Evolutionary conservation across 2,329 filamentous ascomycete genomes (phyloP), one percentile per base, ranked within the genome.

Genomic region (Scedosporium boydii): DNA sequence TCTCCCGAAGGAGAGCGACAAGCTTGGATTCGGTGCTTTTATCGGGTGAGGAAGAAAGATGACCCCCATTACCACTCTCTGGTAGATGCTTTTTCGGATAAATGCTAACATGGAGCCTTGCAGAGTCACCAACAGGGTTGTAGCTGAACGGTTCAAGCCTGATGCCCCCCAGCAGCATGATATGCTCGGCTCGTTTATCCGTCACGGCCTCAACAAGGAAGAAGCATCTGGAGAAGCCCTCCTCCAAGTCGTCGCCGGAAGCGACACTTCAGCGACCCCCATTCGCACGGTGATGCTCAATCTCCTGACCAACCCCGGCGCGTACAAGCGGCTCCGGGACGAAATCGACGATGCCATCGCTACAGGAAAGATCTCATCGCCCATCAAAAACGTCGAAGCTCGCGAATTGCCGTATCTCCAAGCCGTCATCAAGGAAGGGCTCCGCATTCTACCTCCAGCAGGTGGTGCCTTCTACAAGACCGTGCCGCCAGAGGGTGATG

Each of bases 241-340:
- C 2, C 70, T 67, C 29, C 72, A 73, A 26, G 69, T 74, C 27
- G 67, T 77, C 6, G 74, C 73, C 3, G 75, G 74, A 34, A 70
- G 71, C 18, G 76, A 77, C 18, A 76, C 76, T 5, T 69, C 70
- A 1, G 70, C 75, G 0, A 71, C 68, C 0, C 69, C 68, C 1
- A 71, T 78, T 29, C 78, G 82, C 1, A 73, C 77, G 14, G 79
- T 76, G 0, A 64, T 86, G 58, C 74, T 85, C 12, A 77, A 81
- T 66, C 70, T 86, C 59, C 75, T 81, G 6, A 81, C 77, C 0
- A 79, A 77, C 42, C 81, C 82, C 0, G 70, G 72, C 0, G 75
- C 80, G 0, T 80, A 82, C 61, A 58, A 66, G 2, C 76, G 75
- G 3, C 72, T 87, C 0, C 77, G 79, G 42, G 65, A 66, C 0